A percentile compares a stretch with the other conserved stretches of the same genome.
Evolutionary conservation across 2,329 filamentous ascomycete species (phyloP).

Genomic region (Pezizomycotina sp.): DNA sequence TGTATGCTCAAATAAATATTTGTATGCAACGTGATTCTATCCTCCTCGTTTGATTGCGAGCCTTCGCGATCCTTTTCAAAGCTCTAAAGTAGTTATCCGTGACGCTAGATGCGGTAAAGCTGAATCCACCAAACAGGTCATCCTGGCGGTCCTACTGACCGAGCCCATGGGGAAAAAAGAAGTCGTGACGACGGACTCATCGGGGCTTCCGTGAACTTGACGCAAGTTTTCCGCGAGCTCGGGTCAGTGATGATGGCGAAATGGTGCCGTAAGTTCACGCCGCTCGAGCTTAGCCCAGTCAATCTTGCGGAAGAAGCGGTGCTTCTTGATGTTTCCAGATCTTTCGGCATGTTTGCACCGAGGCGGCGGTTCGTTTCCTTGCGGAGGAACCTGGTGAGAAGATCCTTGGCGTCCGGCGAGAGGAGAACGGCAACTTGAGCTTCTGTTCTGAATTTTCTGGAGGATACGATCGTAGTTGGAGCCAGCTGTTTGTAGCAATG

Average conservation of each 20-base stretch:
- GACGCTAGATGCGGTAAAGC: conserved; percentile 31
- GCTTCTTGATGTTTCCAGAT: conserved; percentile 71
- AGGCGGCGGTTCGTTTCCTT: conserved; percentile 87
- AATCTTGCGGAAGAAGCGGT: conserved; percentile 93
- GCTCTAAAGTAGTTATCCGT: conserved; percentile 19
- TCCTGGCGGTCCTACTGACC: conserved; percentile 28
- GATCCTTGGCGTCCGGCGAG: conserved; percentile 78
- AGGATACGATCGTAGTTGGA: conserved; percentile 89
- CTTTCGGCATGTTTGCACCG: conserved; percentile 74
- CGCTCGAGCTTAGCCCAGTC: conserved; percentile 78
- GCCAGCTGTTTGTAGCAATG: conserved; percentile 34
- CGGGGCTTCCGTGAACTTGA: conserved; percentile 76
- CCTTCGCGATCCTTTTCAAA: too few species aligned
- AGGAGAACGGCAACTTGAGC: conserved; percentile 73
- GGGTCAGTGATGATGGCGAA: conserved; percentile 90
- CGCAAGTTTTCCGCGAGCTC: conserved; percentile 89
- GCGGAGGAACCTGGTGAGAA: conserved; percentile 72
- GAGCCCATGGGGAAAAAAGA: too few species aligned
- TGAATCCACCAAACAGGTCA: conserved; percentile 43
- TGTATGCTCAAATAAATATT: too few species aligned
- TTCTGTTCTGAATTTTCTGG: conserved; percentile 94
- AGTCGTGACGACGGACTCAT: conserved; percentile 55
- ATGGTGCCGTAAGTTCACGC: conserved; percentile 72
- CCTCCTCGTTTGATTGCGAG: too few species aligned
- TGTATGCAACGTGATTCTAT: too few species aligned